Evolutionary conservation across 768 basidiomycete species (phyloP).

Genomic region (Boletellus ananas): DNA sequence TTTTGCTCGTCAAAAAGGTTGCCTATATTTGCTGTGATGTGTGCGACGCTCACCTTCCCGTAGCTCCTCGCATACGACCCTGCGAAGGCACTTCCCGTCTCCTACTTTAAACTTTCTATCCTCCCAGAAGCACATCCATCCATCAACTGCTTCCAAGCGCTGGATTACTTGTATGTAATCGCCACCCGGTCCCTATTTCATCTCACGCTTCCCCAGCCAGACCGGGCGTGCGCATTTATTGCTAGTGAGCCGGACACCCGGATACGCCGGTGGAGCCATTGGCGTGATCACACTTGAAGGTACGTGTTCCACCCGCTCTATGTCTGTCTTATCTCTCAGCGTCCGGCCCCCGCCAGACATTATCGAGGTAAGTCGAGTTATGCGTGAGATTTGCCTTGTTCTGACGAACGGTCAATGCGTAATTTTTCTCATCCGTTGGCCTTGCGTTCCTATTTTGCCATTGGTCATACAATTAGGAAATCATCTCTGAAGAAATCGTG

Average conservation of each 20-base stretch:
- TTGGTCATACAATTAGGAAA: constrained; percentile 55
- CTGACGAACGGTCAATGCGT: not conserved
- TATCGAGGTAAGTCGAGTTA: constrained; percentile 50
- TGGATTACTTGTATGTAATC: constrained; percentile 78
- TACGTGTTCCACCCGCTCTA: constrained; percentile 21
- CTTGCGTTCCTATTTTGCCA: not conserved
- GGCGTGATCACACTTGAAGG: constrained; percentile 91
- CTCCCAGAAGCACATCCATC: constrained; percentile 85
- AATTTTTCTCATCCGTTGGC: not conserved
- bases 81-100: constrained; percentile 67
- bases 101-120: constrained; percentile 72
- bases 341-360: constrained; percentile 47
- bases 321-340: not conserved
- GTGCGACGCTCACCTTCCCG: not conserved
- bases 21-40: not conserved
- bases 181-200: not conserved
- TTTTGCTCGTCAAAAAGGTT: constrained; percentile 82
- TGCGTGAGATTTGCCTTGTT: constrained; percentile 4
- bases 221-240: constrained; percentile 92
- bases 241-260: constrained; percentile 81
- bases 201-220: constrained; percentile 54
- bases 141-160: constrained; percentile 92
- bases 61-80: constrained; percentile 91
- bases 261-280: constrained; percentile 75
- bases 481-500: constrained; percentile 93